Percentiles rank a stretch among this genome's conserved stretches.
phyloP scores from a whole-genome alignment of 169 alveolate species.

The Eimeria zaria region DNA sequence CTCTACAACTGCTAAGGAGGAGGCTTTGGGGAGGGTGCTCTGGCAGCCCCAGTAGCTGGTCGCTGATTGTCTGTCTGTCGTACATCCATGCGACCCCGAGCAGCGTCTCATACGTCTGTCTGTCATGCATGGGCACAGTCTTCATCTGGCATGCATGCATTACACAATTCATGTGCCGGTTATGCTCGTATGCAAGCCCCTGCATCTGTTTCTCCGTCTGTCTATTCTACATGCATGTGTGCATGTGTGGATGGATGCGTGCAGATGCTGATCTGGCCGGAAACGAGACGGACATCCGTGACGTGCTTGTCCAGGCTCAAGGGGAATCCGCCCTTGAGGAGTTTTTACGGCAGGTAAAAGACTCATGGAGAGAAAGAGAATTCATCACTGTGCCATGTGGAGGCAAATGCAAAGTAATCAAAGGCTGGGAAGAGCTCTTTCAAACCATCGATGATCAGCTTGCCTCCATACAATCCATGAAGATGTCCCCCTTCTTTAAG shows the following conservation, averaged over 20 bases:
- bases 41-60: not conserved
- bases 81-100: not conserved
- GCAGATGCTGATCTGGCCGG: conserved; percentile 87
- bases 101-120: too few species aligned
- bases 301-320: conserved; percentile 96
- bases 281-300: conserved; percentile 91
- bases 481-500: conserved; percentile 97
- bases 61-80: not conserved
- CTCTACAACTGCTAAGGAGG: not conserved
- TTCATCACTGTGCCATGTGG: conserved; percentile 95
- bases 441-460: conserved; percentile 98
- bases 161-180: too few species aligned
- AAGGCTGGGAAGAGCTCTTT: conserved; percentile 99
- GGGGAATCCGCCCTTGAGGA: conserved; percentile 99
- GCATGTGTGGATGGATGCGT: not conserved
- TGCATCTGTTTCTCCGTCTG: too few species aligned
- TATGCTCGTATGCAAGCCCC: too few species aligned
- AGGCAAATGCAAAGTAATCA: conserved; percentile 96
- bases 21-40: not conserved
- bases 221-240: not conserved
- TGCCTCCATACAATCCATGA: conserved; percentile 97
- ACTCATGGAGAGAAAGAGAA: conserved; percentile 95
- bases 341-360: conserved; percentile 94
- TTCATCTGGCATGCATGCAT: too few species aligned
- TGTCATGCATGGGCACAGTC: too few species aligned